A percentile compares a stretch with the other conserved stretches of the same genome.
Evolutionary conservation across 2,329 filamentous ascomycete genomes (phyloP).

Genomic region (Hirsutella thompsonii): DNA sequence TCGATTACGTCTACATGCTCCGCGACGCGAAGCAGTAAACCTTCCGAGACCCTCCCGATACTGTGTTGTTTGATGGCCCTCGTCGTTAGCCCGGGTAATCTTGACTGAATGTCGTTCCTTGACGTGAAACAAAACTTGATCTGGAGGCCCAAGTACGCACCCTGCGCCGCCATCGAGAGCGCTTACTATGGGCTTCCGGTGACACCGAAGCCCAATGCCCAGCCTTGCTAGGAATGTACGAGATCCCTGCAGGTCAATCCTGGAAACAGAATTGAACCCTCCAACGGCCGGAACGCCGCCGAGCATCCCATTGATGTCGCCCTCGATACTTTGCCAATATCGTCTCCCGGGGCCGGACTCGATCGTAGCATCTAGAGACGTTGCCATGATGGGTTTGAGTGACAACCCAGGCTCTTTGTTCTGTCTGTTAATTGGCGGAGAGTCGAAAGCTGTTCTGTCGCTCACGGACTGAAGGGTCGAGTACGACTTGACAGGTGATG

Average conservation of each 20-base stretch:
- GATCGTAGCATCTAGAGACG: background rate
- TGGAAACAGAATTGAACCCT: constrained; percentile 29
- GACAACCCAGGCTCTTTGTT: no score
- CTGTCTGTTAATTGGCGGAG: background rate
- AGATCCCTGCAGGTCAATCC: constrained; percentile 57
- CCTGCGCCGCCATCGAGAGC: constrained; percentile 27
- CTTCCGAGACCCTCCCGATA: constrained; percentile 72
- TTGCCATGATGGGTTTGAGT: no score
- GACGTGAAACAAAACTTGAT: no score
- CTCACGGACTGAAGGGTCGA: no score
- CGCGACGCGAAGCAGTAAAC: constrained; percentile 60
- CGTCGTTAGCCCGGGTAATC: no score
- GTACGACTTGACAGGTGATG: no score
- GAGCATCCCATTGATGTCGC: constrained; percentile 59
- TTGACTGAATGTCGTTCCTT: no score
- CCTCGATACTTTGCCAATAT: constrained; percentile 34
- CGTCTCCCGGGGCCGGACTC: constrained; percentile 3
- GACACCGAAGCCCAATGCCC: constrained; percentile 25
- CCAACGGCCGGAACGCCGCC: constrained; percentile 43
- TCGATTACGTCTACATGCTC: constrained; percentile 70
- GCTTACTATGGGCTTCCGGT: constrained; percentile 14
- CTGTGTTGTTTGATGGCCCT: no score
- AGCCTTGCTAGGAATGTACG: constrained; percentile 58
- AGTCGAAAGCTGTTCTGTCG: no score
- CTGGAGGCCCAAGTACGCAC: constrained; percentile 12